Evolutionary conservation across 352 stramenopile species (phyloP).

Genomic region (Phytophthora syringae): DNA sequence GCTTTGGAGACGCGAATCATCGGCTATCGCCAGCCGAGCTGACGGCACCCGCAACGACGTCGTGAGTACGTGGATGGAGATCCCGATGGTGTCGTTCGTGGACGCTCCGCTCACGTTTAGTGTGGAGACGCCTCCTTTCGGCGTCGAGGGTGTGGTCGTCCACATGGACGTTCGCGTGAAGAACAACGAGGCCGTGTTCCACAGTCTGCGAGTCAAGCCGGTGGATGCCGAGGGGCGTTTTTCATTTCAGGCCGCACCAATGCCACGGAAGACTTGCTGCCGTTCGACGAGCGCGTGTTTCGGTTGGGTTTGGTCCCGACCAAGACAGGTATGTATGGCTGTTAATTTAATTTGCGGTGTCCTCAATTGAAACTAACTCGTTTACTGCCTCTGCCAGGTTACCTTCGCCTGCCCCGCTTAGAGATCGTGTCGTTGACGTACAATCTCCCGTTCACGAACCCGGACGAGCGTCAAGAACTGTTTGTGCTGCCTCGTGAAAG

Average conservation of each 20-base stretch:
- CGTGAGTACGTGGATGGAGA: constrained; percentile 69
- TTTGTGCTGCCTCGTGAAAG: constrained; percentile 77
- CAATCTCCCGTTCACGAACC: constrained; percentile 65
- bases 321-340: constrained; percentile 69
- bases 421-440: constrained; percentile 82
- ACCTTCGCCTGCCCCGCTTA: constrained; percentile 69
- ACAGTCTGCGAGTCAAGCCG: constrained; percentile 75
- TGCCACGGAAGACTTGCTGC: constrained; percentile 74
- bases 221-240: constrained; percentile 78
- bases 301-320: constrained; percentile 73
- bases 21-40: constrained; percentile 41
- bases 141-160: constrained; percentile 66
- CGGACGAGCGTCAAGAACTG: constrained; percentile 74
- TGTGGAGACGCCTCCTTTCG: constrained; percentile 74
- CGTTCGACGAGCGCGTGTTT: constrained; percentile 69
- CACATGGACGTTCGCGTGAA: constrained; percentile 61
- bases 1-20: constrained; percentile 68
- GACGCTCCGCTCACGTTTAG: constrained; percentile 68
- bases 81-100: constrained; percentile 76
- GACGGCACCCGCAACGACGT: constrained; percentile 50
- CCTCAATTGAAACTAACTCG: constrained; percentile 19
- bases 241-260: constrained; percentile 83
- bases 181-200: constrained; percentile 80
- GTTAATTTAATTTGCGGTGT: too few relatives aligned
- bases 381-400: constrained; percentile 44